Evolutionary conservation across 2,329 filamentous ascomycete species (phyloP), one percentile per base, ranked within the genome.

Genomic region (Paramyrothecium sp.): DNA sequence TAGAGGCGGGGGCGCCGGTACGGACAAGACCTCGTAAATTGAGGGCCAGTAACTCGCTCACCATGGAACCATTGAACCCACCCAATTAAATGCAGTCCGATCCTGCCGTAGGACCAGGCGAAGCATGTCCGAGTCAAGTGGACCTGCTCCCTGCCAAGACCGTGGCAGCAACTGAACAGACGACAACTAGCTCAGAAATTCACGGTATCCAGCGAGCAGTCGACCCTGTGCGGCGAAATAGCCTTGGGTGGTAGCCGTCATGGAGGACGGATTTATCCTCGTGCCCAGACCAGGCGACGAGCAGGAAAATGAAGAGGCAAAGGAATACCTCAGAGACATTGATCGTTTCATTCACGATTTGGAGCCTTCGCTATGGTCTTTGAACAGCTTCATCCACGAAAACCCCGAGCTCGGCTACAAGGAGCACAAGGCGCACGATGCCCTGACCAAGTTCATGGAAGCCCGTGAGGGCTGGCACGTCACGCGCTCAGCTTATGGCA

Each of bases 291-390:
- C 51, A 19, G 33, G 30, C 34, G 33, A 52, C 11, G 52, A 34
- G 17, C 23, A 49, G 10, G 38, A 57, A 13, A 3, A 23, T 22
- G 34, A 11, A 10, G n/a, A 53, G 20, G 13, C 3, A 3, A 19
- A 47, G 11, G 20, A 26, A 10, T 56, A 47, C 51, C 30, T 59
- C 16, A 11, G 30, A 11, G 56, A 57, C 16, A 55, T 60, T 19
- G 55, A 57, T 34, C 19, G 22, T 2, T 54, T 51, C 86, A 60
- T 90, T 90, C 69, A 90, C 85, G 65, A 89, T 84, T 66, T 89
- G 85, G 65, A 83, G 88, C 5, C 88, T 11, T 44, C 33, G 11
- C 17, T 51, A 19, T 57, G 78, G 8, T 80, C 78, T 56, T 78
- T 76, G 3, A 89, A 62, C 11, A 89, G 71, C 55, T 78, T 76